These are phyloP conservation scores for Rhizopogon salebrosus DNA, from an alignment of 768 basidiomycete genomes.

Conservation along the genomic window DNA sequence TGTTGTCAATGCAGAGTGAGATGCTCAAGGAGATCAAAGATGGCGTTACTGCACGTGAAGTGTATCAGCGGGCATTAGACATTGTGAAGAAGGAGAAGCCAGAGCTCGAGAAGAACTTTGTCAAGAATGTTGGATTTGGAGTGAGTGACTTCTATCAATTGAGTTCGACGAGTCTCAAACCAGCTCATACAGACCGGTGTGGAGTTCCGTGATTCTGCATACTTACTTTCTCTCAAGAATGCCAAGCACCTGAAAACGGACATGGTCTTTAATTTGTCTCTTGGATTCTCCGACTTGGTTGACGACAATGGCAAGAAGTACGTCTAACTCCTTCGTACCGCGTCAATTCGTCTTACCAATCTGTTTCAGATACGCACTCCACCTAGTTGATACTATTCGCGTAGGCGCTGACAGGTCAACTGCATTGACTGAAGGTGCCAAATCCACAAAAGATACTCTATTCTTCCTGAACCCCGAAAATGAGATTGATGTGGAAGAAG, in stretches of 20 bases:
- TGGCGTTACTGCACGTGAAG: slow-evolving; percentile 68
- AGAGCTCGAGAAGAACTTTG: slow-evolving; percentile 77
- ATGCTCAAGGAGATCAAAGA: slow-evolving; percentile 74
- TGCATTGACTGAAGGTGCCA: slow-evolving; percentile 80
- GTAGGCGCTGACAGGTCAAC: slow-evolving; percentile 60
- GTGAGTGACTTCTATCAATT: slow-evolving; percentile 38
- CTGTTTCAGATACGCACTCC: slow-evolving; percentile 69
- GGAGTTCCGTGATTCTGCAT: slow-evolving; percentile 89
- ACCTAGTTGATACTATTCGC: slow-evolving; percentile 84
- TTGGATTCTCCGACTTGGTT: slow-evolving; percentile 81
- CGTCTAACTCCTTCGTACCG: slow-evolving; percentile 12
- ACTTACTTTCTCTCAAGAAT: slow-evolving; percentile 81
- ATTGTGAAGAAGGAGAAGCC: slow-evolving; percentile 75
- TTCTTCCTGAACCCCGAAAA: slow-evolving; percentile 73
- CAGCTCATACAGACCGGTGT: slow-evolving; percentile 69
- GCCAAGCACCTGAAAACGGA: slow-evolving; percentile 60
- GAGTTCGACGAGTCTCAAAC: background rate
- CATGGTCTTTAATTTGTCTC: slow-evolving; percentile 81
- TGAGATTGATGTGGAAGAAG: slow-evolving; percentile 45
- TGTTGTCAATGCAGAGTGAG: slow-evolving; percentile 74
- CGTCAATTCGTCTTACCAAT: background rate
- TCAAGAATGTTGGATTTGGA: slow-evolving; percentile 87
- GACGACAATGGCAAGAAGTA: slow-evolving; percentile 79
- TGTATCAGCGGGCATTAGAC: slow-evolving; percentile 72
- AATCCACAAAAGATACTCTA: slow-evolving; percentile 79